These are phyloP conservation scores for Rubia yunnanensis DNA, from an alignment of 257 asterid genomes.

Conservation along the genomic window DNA sequence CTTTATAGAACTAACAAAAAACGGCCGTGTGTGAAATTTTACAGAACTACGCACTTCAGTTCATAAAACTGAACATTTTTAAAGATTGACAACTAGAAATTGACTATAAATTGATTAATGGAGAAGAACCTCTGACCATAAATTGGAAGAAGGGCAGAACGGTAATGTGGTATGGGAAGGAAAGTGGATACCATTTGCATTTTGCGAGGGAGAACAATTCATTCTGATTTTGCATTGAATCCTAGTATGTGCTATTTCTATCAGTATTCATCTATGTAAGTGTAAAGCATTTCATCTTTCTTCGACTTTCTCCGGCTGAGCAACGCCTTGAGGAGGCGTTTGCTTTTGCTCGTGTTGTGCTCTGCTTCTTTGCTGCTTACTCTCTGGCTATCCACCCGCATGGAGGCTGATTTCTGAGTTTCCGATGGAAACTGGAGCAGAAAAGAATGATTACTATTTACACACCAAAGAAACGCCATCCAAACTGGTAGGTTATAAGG, in stretches of 20 bases:
- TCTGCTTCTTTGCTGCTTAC: constrained; percentile 50
- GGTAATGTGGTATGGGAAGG: not conserved
- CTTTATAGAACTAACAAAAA: too few relatives aligned
- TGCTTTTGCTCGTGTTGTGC: constrained; percentile 65
- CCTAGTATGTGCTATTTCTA: constrained; percentile 15
- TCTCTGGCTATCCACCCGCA: constrained; percentile 57
- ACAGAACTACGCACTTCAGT: not conserved
- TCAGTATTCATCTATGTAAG: constrained; percentile 82
- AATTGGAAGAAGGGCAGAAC: not conserved
- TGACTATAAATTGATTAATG: not conserved
- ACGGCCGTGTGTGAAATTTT: not conserved
- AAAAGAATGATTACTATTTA: not conserved
- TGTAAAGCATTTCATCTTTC: constrained; percentile 77
- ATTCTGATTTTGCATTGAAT: not conserved
- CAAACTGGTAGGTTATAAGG: too few relatives aligned
- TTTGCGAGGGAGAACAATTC: too few relatives aligned
- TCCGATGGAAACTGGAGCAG: constrained; percentile 51
- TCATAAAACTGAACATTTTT: not conserved
- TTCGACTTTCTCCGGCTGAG: constrained; percentile 84
- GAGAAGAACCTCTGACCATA: not conserved
- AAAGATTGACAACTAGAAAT: not conserved
- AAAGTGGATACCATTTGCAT: not conserved
- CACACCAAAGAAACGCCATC: constrained; percentile 2
- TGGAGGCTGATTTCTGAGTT: constrained; percentile 74
- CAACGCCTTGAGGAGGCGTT: constrained; percentile 77